Evolutionary conservation across 495 filamentous ascomycete genomes (phyloP).

Genomic region (Margaritispora aquatica): DNA sequence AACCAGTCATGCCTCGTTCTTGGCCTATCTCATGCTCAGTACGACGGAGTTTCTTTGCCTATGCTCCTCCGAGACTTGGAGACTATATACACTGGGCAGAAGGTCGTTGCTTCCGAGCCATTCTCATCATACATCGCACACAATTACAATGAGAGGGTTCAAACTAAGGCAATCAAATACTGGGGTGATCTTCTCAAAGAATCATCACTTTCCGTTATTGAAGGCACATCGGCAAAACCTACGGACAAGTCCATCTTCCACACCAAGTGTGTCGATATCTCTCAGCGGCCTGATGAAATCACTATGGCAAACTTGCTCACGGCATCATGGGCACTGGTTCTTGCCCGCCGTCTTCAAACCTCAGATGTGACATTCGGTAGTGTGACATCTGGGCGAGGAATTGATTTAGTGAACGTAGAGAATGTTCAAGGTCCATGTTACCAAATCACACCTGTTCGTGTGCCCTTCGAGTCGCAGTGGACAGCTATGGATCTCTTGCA

Average conservation of each 20-base stretch:
- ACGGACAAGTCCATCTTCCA: constrained; percentile 25
- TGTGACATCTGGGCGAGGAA: constrained; percentile 52
- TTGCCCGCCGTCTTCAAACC: constrained; percentile 42
- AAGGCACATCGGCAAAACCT: constrained; percentile 3
- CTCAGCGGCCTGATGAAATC: constrained; percentile 36
- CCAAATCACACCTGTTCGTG: constrained; percentile 32
- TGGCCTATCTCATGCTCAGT: constrained; percentile 68
- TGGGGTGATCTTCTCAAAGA: constrained; percentile 50
- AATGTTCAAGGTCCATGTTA: constrained; percentile 32
- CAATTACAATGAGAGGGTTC: neutral
- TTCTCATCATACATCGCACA: constrained; percentile 27
- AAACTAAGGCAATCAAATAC: constrained; percentile 41
- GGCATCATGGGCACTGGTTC: constrained; percentile 55
- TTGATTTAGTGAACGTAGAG: constrained; percentile 16
- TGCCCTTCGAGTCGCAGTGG: constrained; percentile 30
- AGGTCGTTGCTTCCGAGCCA: constrained; percentile 37
- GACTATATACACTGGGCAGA: constrained; percentile 43
- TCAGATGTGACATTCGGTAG: constrained; percentile 55
- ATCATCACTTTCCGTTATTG: constrained; percentile 37
- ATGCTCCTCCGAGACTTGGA: constrained; percentile 51
- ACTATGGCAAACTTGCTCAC: constrained; percentile 50
- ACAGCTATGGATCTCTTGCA: constrained; percentile 30
- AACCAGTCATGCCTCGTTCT: constrained; percentile 44
- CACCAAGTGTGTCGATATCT: constrained; percentile 36
- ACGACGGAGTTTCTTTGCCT: constrained; percentile 65